Evolutionary conservation across 2,329 filamentous ascomycete genomes (phyloP), one percentile per base, ranked within the genome.

Genomic region (Cercospora berteroae): DNA sequence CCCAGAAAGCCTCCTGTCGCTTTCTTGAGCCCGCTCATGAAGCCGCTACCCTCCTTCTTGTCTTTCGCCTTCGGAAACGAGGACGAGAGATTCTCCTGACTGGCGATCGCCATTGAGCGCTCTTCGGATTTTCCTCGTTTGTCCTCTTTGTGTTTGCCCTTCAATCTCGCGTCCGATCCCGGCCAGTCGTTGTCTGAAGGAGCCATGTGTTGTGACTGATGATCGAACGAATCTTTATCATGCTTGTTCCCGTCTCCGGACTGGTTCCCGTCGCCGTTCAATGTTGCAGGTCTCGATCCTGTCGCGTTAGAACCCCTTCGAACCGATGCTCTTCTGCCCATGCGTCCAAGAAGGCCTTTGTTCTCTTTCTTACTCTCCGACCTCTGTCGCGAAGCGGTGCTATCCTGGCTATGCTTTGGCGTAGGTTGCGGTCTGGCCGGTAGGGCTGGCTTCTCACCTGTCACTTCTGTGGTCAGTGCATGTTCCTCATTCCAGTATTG

Each of bases 121-220:
- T 78, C 76, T 39, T 74, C 74, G 8, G 75, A 77, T 67, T 77
- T 77, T 55, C 76, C 76, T 39, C 76, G 75, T 52, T 69, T 71
- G 55, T 73, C 72, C 71, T 75, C 61, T 64, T 63, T 73, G 70
- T 36, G 36, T 44, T 66, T 71, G 65, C 69, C 67, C 20, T 73
- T 68, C 64, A 73, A 64, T 29, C 67, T 57, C 56, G 71, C 69
- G 44, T 77, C 71, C 31, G 71, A 66, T 9, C 68, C 69, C 39
- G 71, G 70, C 73, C 72, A 74, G 44, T 74, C 72, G 16, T 70
- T 70, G 52, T 71, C 64, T 4, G 74, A 59, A 36, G 75, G 74
- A 60, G 75, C 76, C 12, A 75, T 76, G 29, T 73, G 75, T 9
- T 71, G 73, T 39, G 69, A 69, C 31, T 58, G 36, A 31, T 70